A percentile compares a stretch with the other conserved stretches of the same genome.
phyloP scores from a whole-genome alignment of 208 protist genomes.

The Trypanosoma boissoni region DNA sequence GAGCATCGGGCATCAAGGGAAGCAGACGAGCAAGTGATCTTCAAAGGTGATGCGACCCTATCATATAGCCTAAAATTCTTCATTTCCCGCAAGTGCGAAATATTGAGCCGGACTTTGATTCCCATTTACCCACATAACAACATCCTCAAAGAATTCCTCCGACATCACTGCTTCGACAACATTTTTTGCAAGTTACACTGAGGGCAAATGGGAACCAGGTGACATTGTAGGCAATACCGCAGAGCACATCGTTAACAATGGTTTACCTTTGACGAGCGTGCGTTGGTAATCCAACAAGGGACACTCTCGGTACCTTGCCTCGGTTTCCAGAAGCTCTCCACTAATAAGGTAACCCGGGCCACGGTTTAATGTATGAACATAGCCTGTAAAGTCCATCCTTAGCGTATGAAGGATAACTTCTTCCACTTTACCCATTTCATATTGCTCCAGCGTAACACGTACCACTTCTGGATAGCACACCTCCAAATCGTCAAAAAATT shows the following conservation, averaged over 20 bases:
- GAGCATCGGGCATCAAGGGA: conserved; percentile 20
- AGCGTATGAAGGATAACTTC: conserved; percentile 11
- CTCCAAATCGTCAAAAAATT: conserved; percentile 30
- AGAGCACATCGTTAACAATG: not conserved
- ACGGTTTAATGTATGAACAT: not conserved
- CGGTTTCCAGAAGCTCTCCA: conserved; percentile 16
- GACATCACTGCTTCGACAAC: conserved; percentile 17
- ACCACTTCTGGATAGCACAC: conserved; percentile 31
- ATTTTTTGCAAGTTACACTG: not conserved
- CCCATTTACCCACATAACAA: conserved; percentile 22
- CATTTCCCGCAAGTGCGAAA: conserved; percentile 20
- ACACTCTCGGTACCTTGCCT: conserved; percentile 7
- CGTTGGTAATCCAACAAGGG: not conserved
- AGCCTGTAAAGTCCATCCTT: conserved; percentile 16
- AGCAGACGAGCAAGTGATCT: conserved; percentile 22
- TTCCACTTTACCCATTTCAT: conserved; percentile 18
- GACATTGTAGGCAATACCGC: not conserved
- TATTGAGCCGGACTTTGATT: conserved; percentile 19
- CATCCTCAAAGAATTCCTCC: conserved; percentile 18
- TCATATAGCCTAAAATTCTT: conserved; percentile 13
- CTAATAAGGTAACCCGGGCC: conserved; percentile 13
- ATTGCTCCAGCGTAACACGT: conserved; percentile 24
- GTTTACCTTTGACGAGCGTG: too few relatives aligned
- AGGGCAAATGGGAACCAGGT: not conserved
- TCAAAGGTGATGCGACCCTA: conserved; percentile 22